Evolutionary conservation across 2,329 filamentous ascomycete species (phyloP).

Genomic region (Aulographum hederae): DNA sequence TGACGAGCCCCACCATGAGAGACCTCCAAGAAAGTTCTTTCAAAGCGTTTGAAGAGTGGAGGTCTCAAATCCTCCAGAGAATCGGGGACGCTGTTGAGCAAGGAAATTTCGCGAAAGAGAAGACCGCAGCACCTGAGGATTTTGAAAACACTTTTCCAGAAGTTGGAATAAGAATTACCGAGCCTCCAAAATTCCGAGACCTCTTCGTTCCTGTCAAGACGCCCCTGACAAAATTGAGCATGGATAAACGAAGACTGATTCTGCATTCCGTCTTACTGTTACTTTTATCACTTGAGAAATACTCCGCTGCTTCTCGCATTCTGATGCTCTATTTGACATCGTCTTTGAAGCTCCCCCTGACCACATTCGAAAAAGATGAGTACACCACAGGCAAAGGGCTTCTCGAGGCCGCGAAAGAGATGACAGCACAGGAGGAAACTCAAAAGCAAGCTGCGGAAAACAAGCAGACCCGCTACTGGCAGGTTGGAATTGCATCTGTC

Average conservation of each 20-base stretch:
- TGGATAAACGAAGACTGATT: constrained; percentile 46
- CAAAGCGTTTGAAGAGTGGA: constrained; percentile 65
- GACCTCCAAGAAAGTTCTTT: constrained; percentile 55
- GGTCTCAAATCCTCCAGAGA: constrained; percentile 47
- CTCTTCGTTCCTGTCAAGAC: constrained; percentile 30
- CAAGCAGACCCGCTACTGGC: constrained; percentile 1
- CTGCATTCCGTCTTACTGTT: constrained; percentile 43
- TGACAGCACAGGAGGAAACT: constrained; percentile 1
- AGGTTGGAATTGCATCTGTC: constrained; percentile 5
- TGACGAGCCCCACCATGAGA: constrained; percentile 31
- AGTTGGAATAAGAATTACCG: constrained; percentile 15
- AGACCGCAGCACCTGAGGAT: constrained; percentile 16
- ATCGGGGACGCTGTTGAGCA: constrained; percentile 45
- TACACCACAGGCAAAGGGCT: constrained; percentile 2
- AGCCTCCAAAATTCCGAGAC: constrained; percentile 19
- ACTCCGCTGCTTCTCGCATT: constrained; percentile 17
- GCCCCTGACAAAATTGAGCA: constrained; percentile 37
- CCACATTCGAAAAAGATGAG: constrained; percentile 14
- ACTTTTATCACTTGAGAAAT: constrained; percentile 19
- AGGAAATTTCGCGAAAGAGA: constrained; percentile 14
- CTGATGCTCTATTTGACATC: constrained; percentile 16
- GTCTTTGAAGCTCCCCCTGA: constrained; percentile 13
- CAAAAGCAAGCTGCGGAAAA: constrained; percentile 2
- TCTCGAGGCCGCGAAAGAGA: constrained; percentile 6
- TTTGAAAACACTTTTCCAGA: constrained; percentile 5